Evolutionary conservation across 768 basidiomycete species (phyloP), one percentile per base, ranked within the genome.

Genomic region (Dacryopinax primogenitus): DNA sequence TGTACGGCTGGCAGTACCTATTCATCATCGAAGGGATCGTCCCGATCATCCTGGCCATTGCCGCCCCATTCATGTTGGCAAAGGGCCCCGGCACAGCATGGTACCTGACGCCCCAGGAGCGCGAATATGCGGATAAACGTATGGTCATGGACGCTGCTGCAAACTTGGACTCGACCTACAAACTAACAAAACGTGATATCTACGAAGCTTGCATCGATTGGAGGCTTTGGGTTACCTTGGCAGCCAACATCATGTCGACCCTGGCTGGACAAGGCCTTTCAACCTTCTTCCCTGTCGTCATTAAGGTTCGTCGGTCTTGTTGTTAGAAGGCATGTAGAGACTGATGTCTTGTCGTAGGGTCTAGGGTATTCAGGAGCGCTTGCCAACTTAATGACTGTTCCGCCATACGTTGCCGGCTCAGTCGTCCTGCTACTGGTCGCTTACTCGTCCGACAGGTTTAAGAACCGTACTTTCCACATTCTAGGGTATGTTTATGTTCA

Each of bases 391-490:
- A 68, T 68, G 67, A 21, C 62, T 11, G 68, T 69, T 26, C 41
- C 66, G 0, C 68, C 68, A 2, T 72, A 70, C 68, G 33, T 66
- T 26, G 67, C 66, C 30, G 71, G 65, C 21, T 65, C 65, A 18
- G 45, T 68, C 33, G 63, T 65, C 64, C 73, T 76, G 64, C 65
- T 73, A 18, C 51, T 62, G 28, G 70, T 76, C 69, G 71, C 71
- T 37, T 73, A 70, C 65, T 63, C 66, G 6, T 73, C 74, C 28
- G 76, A 77, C 65, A 62, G 66, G 39, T 62, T 66, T 62, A 67
- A 72, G 63, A 73, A 73, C 65, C 74, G 76, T 30, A 69, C 72
- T 0, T 63, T 69, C 39, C 72, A 72, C 62, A 71, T 74, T 66
- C 64, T 69, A 58, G 51, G 51, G 51, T 58, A 30, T 18, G 51